Conservation (phyloP, 352 stramenopile species). For the Phytophthora colocasiae region DNA sequence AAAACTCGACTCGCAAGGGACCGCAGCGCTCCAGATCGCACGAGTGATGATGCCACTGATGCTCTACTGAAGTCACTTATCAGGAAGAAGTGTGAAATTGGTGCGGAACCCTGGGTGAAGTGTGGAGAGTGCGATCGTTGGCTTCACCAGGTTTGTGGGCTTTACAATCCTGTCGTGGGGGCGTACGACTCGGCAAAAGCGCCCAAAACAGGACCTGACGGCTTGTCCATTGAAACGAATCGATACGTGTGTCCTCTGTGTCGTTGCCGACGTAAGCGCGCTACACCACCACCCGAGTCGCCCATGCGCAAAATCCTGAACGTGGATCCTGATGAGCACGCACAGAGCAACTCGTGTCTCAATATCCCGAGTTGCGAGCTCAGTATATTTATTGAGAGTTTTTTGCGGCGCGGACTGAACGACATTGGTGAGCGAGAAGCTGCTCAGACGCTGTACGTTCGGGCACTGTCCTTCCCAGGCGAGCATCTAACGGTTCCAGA, state of each 20-base stretch:
- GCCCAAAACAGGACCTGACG: conserved; percentile 2
- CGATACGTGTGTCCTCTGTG: conserved; percentile 80
- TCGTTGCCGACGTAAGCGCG: conserved; percentile 47
- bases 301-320: conserved; percentile 44
- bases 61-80: conserved; percentile 44
- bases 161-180: conserved; percentile 90
- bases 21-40: conserved; percentile 17
- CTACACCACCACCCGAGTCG: conserved; percentile 32
- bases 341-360: conserved; percentile 45
- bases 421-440: conserved; percentile 56
- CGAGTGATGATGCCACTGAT: conserved; percentile 21
- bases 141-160: conserved; percentile 93
- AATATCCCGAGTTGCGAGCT: conserved; percentile 90
- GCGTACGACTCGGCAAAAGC: too few relatives aligned
- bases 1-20: conserved; percentile 50
- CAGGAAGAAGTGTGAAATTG: conserved; percentile 72
- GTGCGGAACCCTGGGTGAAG: conserved; percentile 85
- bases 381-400: conserved; percentile 77
- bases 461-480: conserved; percentile 77
- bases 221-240: conserved; percentile 20
- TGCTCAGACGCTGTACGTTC: conserved; percentile 69
- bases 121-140: conserved; percentile 79
- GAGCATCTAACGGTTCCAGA: conserved; percentile 71
- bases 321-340: conserved; percentile 34
- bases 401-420: conserved; percentile 54